Base-by-base conservation (phyloP, 2,329 filamentous ascomycete genomes). In the Ophiostoma sp. region DNA sequence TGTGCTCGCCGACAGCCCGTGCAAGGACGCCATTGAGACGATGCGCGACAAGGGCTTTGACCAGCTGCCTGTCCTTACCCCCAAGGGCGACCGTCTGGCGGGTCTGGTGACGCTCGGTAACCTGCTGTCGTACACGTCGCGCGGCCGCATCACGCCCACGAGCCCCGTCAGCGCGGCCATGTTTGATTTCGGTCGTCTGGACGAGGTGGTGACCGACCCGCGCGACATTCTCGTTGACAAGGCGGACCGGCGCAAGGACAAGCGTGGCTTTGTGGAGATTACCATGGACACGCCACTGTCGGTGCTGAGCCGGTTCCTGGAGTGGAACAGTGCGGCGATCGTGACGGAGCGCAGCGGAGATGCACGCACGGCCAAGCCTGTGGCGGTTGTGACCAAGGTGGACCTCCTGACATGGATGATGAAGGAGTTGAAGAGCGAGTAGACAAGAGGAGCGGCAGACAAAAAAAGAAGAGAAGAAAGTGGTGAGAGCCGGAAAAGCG, bases 31-130 rank as follows among this genome's bases (percentile, higher is more conserved):
- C 71, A 94, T 98, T 77, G 96, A 99, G 85, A 95, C 93, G 75
- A 98, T 99, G 96, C 93, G 95, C 77, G 96, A 99, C 80, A 97
- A 96, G 85, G 94, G 94, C 75, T 99, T 98, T 81, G 97, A 99
- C 80, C 97, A 99, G 84, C 91, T 99, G 57, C 96, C 96, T 59
- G 96, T 99, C 19, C 91, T 97, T 9, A 87, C 90, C 0, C 84
- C 90, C 22, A 88, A 88, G 4, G 90, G 90, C 75, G 88, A 83
- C 76, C 91, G 90, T 79, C 92, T 99, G 7, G 94, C 97, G 69
- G 96, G 96, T 45, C 89, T 99, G 7, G 93, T 99, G 52, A 99
- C 96, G 0, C 89, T 99, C 36, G 96, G 97, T 61, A 98, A 99
- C 83, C 87, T 98, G 71, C 90, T 99, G 69, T 95, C 92, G 79